Conservation (phyloP, 208 protist species). For the Porcisia deanei region DNA sequence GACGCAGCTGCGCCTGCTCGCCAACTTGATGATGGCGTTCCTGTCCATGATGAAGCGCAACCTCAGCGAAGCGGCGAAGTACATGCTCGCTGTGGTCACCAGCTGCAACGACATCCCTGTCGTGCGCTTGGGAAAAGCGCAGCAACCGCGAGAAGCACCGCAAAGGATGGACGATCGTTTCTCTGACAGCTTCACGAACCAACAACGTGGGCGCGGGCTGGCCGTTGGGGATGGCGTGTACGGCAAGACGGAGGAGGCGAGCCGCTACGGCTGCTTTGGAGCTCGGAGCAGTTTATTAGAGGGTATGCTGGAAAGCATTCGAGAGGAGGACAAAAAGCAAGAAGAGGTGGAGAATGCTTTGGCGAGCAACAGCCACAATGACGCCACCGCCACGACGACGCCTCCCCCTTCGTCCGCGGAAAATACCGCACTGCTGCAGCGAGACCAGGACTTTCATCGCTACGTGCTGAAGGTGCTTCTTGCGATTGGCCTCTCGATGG, state of each 20-base stretch:
- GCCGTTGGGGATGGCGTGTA: conserved; percentile 13
- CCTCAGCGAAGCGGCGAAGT: conserved; percentile 38
- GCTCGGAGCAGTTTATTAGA: conserved; percentile 15
- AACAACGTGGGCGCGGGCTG: conserved; percentile 2
- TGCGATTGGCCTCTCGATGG: conserved; percentile 53
- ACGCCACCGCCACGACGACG: conserved; percentile 3
- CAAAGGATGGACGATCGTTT: neutral
- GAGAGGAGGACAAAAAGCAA: conserved; percentile 27
- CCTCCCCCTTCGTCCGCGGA: conserved; percentile 6
- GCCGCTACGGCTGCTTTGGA: conserved; percentile 19
- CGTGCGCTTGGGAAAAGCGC: conserved; percentile 20
- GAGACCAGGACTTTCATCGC: conserved; percentile 44
- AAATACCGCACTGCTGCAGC: conserved; percentile 25
- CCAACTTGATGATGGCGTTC: conserved; percentile 44
- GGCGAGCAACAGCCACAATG: conserved; percentile 19
- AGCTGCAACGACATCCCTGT: conserved; percentile 40
- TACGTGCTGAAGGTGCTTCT: conserved; percentile 60
- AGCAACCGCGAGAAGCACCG: neutral
- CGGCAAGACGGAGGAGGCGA: neutral
- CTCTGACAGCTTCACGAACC: neutral
- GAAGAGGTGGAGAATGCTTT: conserved; percentile 8
- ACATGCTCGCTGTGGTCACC: conserved; percentile 42
- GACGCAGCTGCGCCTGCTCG: conserved; percentile 50
- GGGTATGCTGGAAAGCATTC: conserved; percentile 32
- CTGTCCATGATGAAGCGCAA: conserved; percentile 40